Base-by-base conservation (phyloP, 352 stramenopile species). In the Globisporangium sylvaticum region DNA sequence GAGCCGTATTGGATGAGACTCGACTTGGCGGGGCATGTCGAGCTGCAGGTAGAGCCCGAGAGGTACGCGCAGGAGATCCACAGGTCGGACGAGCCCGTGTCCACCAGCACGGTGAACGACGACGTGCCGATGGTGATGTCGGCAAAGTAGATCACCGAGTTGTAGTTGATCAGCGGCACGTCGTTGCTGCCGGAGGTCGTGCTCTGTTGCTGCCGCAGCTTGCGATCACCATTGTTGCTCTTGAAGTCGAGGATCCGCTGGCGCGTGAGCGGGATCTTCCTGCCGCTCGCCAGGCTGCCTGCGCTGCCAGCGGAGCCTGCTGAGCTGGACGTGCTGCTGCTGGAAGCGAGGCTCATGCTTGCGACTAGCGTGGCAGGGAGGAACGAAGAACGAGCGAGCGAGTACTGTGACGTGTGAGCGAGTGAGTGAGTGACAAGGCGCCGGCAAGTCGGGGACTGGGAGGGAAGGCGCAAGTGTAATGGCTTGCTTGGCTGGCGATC, bases 1-100 rank as follows among this genome's bases (percentile, higher is more conserved):
- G 80, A 90, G 48, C 81, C 83, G 70, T 94, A 94, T 5, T 69
- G 70, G 68, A 94, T 92, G 42, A 70, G 75, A 1, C 27, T 77
- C 0, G 75, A 64, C 8, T 58, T 65, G 1, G 60, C 65, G 0
- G 85, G 83, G 53, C 85, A 94, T n/a, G 72, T 67, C 9, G 66
- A 70, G 42, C 61, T 27, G 60, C 85, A 93, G 18, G 68, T 75
- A 22, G 70, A 65, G 54, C 67, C 53, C 25, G 60, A 74, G 52
- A 88, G 66, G 70, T 78, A 85, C 50, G 78, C 79, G 66, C 85
- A 94, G 14, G 82, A 86, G 66, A 94, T 70, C 83, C 86, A 94
- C 8, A 91, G 69, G 68, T 94, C 83, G 15, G 86, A 90, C 52
- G 86, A 94, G 54, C 86, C 86, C 7, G 83, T 94, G 72, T 94